Conservation (phyloP, 192 early-diverging fungal species). For the Umbelopsis sp. region DNA sequence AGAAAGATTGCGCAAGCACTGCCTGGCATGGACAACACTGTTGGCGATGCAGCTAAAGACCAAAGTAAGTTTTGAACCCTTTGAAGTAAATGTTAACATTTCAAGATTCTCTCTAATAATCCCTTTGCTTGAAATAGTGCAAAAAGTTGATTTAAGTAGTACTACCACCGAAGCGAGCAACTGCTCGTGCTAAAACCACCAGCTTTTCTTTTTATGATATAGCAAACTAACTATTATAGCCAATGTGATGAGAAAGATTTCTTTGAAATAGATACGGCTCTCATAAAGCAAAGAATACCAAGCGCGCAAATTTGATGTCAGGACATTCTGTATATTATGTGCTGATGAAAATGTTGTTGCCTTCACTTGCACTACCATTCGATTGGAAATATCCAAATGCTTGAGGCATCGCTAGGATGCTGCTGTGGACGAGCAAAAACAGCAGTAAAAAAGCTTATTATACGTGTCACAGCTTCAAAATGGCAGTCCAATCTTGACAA, state of each 20-base stretch:
- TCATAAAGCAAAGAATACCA: too few relatives aligned
- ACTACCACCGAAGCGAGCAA: slow-evolving; percentile 25
- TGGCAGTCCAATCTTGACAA: too few relatives aligned
- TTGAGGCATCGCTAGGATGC: too few relatives aligned
- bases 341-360: too few relatives aligned
- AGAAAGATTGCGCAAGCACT: slow-evolving; percentile 94
- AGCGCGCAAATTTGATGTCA: too few relatives aligned
- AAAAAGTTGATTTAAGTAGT: slow-evolving; percentile 35
- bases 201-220: neutral
- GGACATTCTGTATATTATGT: too few relatives aligned
- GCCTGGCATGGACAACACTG: slow-evolving; percentile 76
- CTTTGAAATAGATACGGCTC: too few relatives aligned
- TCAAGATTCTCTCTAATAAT: neutral
- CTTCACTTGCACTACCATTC: too few relatives aligned
- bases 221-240: neutral
- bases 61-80: slow-evolving; percentile 16
- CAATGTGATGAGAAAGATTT: neutral
- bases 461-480: too few relatives aligned
- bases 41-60: slow-evolving; percentile 44
- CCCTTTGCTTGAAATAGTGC: slow-evolving; percentile 15
- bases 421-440: too few relatives aligned
- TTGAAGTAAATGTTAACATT: neutral
- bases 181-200: slow-evolving; percentile 29
- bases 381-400: too few relatives aligned
- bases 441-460: too few relatives aligned